phyloP scores from a whole-genome alignment of 2,329 filamentous ascomycete species.

The Emydomyces testavorans region DNA sequence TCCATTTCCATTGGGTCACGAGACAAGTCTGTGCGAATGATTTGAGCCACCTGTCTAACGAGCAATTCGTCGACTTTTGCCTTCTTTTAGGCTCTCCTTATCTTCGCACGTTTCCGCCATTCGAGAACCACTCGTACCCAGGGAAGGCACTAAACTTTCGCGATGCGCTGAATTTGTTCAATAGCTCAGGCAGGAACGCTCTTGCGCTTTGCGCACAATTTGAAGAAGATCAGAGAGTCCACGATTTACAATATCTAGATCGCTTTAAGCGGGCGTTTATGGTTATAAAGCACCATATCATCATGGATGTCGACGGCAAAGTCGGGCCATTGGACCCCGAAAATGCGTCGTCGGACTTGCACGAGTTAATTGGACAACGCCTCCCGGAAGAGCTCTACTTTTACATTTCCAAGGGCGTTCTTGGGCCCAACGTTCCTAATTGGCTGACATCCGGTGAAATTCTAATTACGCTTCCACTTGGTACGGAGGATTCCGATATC shows the following conservation, averaged over 20 bases:
- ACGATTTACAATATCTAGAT: conserved; percentile 66
- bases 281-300: conserved; percentile 76
- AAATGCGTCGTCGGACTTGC: conserved; percentile 66
- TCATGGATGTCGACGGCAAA: conserved; percentile 65
- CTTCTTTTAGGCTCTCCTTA: conserved; percentile 75
- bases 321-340: conserved; percentile 63
- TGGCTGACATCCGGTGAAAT: conserved; percentile 73
- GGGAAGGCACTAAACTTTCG: conserved; percentile 50
- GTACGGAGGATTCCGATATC: conserved; percentile 65
- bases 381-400: conserved; percentile 82
- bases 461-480: conserved; percentile 68
- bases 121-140: conserved; percentile 51
- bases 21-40: conserved; percentile 60
- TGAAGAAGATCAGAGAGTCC: conserved; percentile 62
- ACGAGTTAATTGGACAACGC: conserved; percentile 81
- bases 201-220: conserved; percentile 63
- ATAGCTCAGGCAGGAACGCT: conserved; percentile 54
- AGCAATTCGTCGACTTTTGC: conserved; percentile 71
- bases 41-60: conserved; percentile 52
- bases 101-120: conserved; percentile 64
- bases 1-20: conserved; percentile 51
- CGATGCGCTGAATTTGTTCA: conserved; percentile 68
- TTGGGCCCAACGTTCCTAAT: conserved; percentile 66
- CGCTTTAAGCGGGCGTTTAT: conserved; percentile 78
- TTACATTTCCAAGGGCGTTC: conserved; percentile 73